phyloP scores from a whole-genome alignment of 192 early-diverging fungal species.

The Coemansia sp. region DNA sequence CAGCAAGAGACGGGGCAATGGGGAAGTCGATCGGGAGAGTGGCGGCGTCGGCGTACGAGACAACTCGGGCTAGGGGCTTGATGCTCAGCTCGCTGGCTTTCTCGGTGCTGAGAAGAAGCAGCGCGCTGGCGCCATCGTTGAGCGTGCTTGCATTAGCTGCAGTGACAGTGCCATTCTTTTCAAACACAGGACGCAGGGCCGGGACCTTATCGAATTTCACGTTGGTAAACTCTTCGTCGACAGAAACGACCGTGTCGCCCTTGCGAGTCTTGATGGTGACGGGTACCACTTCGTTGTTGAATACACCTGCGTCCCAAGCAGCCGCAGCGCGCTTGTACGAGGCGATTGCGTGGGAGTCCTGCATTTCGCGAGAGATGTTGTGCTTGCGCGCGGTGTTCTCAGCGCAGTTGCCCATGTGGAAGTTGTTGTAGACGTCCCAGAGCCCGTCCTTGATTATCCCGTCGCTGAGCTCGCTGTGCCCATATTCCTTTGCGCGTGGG shows the following conservation, averaged over 20 bases:
- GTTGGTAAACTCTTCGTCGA: slow-evolving; percentile 95
- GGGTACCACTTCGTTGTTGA: slow-evolving; percentile 80
- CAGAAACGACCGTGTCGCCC: slow-evolving; percentile 71
- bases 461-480: slow-evolving; percentile 77
- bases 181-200: slow-evolving; percentile 75
- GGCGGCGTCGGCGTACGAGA: slow-evolving; percentile 91
- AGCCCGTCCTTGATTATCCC: slow-evolving; percentile 95
- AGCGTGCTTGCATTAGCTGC: slow-evolving; percentile 94
- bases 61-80: slow-evolving; percentile 84
- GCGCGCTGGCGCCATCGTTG: slow-evolving; percentile 94
- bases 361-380: slow-evolving; percentile 82
- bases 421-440: slow-evolving; percentile 94
- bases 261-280: slow-evolving; percentile 82
- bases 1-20: slow-evolving; percentile 88
- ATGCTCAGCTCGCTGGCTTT: slow-evolving; percentile 74
- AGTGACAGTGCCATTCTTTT: slow-evolving; percentile 89
- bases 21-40: slow-evolving; percentile 89
- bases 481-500: slow-evolving; percentile 68
- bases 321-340: slow-evolving; percentile 89
- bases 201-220: slow-evolving; percentile 90
- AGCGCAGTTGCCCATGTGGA: slow-evolving; percentile 75
- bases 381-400: slow-evolving; percentile 87
- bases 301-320: slow-evolving; percentile 82
- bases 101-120: slow-evolving; percentile 78
- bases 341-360: slow-evolving; percentile 82